A percentile compares a stretch with the other conserved stretches of the same genome.
These are phyloP conservation scores for Eudorina sp. DNA, from an alignment of 139 green algal species.

Conservation along the genomic window DNA sequence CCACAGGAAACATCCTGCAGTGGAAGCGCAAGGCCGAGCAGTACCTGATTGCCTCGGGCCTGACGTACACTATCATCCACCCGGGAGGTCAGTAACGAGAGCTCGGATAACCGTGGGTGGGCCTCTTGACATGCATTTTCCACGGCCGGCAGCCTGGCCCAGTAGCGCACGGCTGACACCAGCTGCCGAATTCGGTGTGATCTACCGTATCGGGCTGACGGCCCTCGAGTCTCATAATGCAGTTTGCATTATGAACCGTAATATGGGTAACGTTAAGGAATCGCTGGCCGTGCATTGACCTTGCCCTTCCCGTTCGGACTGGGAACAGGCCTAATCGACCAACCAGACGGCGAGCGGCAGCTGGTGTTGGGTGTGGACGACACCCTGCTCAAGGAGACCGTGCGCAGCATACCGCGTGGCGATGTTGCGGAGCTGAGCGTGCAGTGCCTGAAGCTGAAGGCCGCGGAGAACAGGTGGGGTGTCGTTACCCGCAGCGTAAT, in stretches of 20 bases:
- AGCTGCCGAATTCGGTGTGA: too few species aligned
- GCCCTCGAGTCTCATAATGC: too few species aligned
- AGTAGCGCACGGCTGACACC: too few species aligned
- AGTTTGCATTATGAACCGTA: too few species aligned
- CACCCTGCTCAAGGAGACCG: constrained; percentile 66
- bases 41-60: constrained; percentile 80
- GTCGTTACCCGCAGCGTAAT: too few species aligned
- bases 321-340: constrained; percentile 79
- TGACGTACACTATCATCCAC: constrained; percentile 89
- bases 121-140: too few species aligned
- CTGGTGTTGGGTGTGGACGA: constrained; percentile 89
- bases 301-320: too few species aligned
- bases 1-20: constrained; percentile 84
- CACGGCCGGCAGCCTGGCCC: too few species aligned
- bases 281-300: too few species aligned
- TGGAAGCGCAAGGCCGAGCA: constrained; percentile 91
- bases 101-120: too few species aligned
- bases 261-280: too few species aligned
- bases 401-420: constrained; percentile 77
- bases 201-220: too few species aligned
- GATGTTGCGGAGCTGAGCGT: constrained; percentile 84
- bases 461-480: constrained; percentile 34
- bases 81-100: constrained; percentile 82
- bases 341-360: constrained; percentile 75
- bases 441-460: constrained; percentile 42